phyloP scores from a whole-genome alignment of 495 filamentous ascomycete species.

The Parathielavia hyrcaniae region DNA sequence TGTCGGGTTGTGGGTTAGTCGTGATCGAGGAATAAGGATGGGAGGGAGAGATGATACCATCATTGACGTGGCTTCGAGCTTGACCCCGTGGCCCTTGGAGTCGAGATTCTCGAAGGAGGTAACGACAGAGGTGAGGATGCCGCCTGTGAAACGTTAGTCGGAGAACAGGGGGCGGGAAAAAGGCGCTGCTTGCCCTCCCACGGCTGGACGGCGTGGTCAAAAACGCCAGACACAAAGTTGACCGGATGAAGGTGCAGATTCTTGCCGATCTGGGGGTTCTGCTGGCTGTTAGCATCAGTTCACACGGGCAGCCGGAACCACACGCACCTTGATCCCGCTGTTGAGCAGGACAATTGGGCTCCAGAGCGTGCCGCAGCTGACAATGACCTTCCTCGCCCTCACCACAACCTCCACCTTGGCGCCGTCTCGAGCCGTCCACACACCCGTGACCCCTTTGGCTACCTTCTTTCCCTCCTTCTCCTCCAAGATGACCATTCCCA shows the following conservation, averaged over 20 bases:
- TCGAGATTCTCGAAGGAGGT: conserved; percentile 79
- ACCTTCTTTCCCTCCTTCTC: conserved; percentile 44
- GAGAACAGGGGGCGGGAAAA: not conserved
- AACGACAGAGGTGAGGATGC: conserved; percentile 62
- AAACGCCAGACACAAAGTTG: conserved; percentile 53
- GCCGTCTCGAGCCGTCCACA: conserved; percentile 65
- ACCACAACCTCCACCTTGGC: conserved; percentile 59
- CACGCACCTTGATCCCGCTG: conserved; percentile 54
- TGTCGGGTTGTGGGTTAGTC: conserved; percentile 5
- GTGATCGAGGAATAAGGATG: not conserved
- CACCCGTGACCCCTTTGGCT: conserved; percentile 62
- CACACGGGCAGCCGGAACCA: not conserved
- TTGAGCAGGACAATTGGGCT: conserved; percentile 69
- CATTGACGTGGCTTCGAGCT: conserved; percentile 69
- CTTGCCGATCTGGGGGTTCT: conserved; percentile 77
- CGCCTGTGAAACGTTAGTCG: conserved; percentile 13
- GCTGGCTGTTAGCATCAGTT: conserved; percentile 30
- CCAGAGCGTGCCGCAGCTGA: conserved; percentile 66
- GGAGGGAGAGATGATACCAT: conserved; percentile 26
- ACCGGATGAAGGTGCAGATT: conserved; percentile 80
- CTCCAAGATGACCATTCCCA: conserved; percentile 61
- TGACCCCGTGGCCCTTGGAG: conserved; percentile 72
- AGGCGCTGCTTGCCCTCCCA: conserved; percentile 59
- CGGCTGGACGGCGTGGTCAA: conserved; percentile 58
- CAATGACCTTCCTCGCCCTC: conserved; percentile 74